A percentile compares a stretch with the other conserved stretches of the same genome.
phyloP scores from a whole-genome alignment of 495 filamentous ascomycete species.

The Durotheca rogersii region DNA sequence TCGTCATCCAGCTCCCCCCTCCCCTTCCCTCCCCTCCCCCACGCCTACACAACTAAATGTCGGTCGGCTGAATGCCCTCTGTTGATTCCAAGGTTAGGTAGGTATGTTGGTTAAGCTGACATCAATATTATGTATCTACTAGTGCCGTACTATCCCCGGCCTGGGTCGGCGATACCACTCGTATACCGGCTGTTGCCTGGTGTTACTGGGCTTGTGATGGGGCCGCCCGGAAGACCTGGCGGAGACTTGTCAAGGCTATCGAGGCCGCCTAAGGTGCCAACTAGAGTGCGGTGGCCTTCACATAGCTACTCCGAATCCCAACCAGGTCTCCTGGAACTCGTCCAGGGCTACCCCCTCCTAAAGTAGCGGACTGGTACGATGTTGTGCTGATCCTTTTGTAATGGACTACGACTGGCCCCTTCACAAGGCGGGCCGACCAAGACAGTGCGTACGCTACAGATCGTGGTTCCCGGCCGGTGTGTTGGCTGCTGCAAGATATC shows the following conservation, averaged over 20 bases:
- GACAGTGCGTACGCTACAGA: too few relatives aligned
- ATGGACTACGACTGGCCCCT: too few relatives aligned
- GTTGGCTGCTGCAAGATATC: constrained; percentile 2
- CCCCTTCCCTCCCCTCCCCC: too few relatives aligned
- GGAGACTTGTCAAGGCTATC: neutral
- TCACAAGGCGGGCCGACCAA: too few relatives aligned
- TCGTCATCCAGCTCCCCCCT: constrained; percentile 3
- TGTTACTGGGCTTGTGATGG: too few relatives aligned
- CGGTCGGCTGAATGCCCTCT: constrained; percentile 8
- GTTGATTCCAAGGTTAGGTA: neutral
- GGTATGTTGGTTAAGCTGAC: constrained; percentile 20
- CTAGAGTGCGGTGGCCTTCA: neutral
- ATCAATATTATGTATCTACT: constrained; percentile 13
- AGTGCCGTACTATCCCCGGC: constrained; percentile 4
- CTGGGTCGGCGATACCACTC: neutral
- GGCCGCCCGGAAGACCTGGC: neutral
- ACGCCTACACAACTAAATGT: constrained; percentile 11
- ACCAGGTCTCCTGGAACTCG: neutral
- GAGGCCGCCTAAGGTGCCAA: neutral
- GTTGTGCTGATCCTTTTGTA: too few relatives aligned
- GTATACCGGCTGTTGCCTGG: constrained; percentile 1
- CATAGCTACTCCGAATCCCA: constrained; percentile 1
- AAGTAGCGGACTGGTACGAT: too few relatives aligned
- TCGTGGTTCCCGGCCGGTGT: neutral
- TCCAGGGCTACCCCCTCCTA: too few relatives aligned